Conservation (phyloP, 345 rosid genomes). For the Populus tremula region DNA sequence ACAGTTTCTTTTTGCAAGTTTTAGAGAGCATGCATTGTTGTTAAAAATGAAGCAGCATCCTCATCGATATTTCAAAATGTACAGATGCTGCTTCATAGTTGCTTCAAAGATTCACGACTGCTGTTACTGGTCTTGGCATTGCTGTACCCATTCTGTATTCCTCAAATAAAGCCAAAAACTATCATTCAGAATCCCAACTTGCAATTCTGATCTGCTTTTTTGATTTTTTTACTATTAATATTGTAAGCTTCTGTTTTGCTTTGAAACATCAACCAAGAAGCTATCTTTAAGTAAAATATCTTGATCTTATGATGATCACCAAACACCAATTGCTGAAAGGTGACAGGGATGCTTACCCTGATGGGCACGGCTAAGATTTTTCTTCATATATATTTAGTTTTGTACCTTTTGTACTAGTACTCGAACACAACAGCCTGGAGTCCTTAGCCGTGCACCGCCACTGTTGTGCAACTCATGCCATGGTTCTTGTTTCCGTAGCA, state of each 20-base stretch:
- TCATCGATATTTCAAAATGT: neutral
- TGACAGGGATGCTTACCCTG: neutral
- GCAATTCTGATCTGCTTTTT: neutral
- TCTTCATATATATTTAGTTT: too few relatives aligned
- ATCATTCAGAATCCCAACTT: neutral
- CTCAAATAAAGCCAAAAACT: neutral
- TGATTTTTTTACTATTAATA: neutral
- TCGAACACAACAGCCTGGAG: too few relatives aligned
- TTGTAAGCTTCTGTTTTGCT: neutral
- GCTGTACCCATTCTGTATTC: neutral
- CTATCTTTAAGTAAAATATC: neutral
- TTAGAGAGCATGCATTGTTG: too few relatives aligned
- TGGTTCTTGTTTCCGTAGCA: too few relatives aligned
- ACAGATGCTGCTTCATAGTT: neutral
- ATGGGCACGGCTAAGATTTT: neutral
- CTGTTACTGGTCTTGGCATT: neutral
- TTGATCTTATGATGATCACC: neutral
- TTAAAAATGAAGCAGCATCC: neutral
- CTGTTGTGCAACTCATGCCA: too few relatives aligned
- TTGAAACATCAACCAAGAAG: neutral
- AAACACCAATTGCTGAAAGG: neutral
- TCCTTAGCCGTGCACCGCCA: too few relatives aligned
- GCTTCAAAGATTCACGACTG: neutral
- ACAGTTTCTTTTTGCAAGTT: too few relatives aligned
- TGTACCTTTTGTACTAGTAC: too few relatives aligned